phyloP scores from a whole-genome alignment of 805 yeast species.

The Schwanniomyces vanrijiae region DNA sequence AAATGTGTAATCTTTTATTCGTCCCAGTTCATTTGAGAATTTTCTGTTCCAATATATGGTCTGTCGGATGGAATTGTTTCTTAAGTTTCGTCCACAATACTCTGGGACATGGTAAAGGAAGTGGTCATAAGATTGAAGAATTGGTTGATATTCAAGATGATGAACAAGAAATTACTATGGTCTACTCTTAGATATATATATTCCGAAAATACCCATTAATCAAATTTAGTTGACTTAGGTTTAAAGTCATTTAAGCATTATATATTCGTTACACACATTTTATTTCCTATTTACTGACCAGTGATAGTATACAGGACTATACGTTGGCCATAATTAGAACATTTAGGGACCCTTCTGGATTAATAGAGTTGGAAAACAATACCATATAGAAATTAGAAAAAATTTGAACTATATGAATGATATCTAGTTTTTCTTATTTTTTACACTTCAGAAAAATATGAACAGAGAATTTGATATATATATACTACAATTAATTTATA shows the following conservation, averaged over 20 bases:
- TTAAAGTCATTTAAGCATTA: not conserved
- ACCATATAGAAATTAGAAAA: not conserved
- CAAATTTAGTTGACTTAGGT: not conserved
- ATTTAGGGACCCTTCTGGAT: not conserved
- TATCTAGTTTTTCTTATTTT: not conserved
- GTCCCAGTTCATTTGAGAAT: conserved; percentile 41
- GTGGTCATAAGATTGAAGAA: conserved; percentile 36
- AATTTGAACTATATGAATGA: not conserved
- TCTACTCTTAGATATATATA: conserved; percentile 19
- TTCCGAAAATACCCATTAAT: not conserved
- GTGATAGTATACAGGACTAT: no score
- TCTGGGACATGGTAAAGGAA: conserved; percentile 37
- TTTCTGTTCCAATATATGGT: conserved; percentile 37
- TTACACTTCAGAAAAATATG: no score
- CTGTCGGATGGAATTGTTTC: conserved; percentile 44
- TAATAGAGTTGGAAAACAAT: no score
- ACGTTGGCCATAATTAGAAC: not conserved
- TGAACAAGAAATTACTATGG: conserved; percentile 35
- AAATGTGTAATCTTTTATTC: conserved; percentile 34
- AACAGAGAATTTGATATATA: no score
- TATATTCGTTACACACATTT: not conserved
- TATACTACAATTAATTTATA: no score
- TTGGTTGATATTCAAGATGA: conserved; percentile 39
- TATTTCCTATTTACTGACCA: not conserved
- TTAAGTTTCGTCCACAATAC: conserved; percentile 51